Evolutionary conservation across 2,329 filamentous ascomycete species (phyloP), one percentile per base, ranked within the genome.

Genomic region (Paecilomyces fulvus): DNA sequence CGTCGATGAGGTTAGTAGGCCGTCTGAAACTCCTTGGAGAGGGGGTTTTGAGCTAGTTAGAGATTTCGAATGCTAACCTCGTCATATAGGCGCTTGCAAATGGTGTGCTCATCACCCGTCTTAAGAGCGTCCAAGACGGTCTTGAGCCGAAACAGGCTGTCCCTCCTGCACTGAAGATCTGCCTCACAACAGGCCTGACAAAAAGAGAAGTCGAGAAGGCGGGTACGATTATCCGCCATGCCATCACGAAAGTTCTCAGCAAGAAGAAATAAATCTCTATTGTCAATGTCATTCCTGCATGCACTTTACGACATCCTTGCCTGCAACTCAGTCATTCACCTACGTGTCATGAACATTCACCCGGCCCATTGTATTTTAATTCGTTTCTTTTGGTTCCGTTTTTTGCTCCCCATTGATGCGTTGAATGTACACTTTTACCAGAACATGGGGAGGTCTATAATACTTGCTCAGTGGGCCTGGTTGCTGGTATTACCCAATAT

Each of bases 151-250:
- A 87, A 67, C 88, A 92, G 57, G 80, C 83, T 49, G 81, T 80
- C 33, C 89, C 87, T 78, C 81, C 94, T 9, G 90, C 90, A 0
- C 80, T 99, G 60, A 96, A 97, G 75, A 83, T 97, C 11, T 97
- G 92, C 69, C 80, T 96, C 55, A 96, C 92, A 0, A 89, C 84
- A 4, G 94, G 89, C 1, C 77, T 99, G 60, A 88, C 89, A 23
- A 95, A 89, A 79, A 96, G 95, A 77, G 94, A 99, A 72, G 88
- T 92, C 55, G 95, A 99, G 76, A 96, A 95, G 78, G 90, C 94
- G 0, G 94, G 92, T 12, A 85, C 87, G 7, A 86, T 83, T 9
- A 92, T 99, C 63, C 82, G 92, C 58, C 92, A 96, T 75, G 92
- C 94, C 12, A 89, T 97, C 63, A 95, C 92, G 53, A 96, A 96